These are phyloP conservation scores for Pyricularia pennisetigena DNA, from an alignment of 2,329 filamentous ascomycete genomes.

Conservation along the genomic window DNA sequence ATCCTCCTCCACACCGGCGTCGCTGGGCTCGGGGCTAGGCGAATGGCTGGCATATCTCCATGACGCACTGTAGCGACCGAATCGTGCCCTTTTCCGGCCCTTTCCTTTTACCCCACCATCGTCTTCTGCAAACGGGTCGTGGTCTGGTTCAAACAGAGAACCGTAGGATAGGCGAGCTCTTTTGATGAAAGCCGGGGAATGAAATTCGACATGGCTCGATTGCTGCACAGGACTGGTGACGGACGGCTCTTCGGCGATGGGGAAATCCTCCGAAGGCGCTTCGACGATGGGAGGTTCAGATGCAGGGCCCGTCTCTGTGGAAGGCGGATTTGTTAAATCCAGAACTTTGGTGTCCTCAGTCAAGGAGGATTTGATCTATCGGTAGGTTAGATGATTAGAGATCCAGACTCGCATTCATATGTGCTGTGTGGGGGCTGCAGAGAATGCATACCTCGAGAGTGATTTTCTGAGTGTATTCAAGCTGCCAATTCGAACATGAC, in stretches of 20 bases:
- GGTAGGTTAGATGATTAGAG: slow-evolving; percentile 3
- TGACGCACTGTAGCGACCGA: slow-evolving; percentile 52
- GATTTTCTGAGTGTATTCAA: slow-evolving; percentile 43
- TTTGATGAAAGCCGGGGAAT: slow-evolving; percentile 74
- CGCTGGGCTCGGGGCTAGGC: slow-evolving; percentile 52
- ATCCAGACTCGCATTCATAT: background rate
- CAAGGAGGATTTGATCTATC: slow-evolving; percentile 34
- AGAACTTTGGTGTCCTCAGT: slow-evolving; percentile 37
- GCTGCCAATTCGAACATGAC: slow-evolving; percentile 46
- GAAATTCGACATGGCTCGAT: slow-evolving; percentile 44
- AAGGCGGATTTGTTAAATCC: slow-evolving; percentile 37
- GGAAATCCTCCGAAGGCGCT: slow-evolving; percentile 3
- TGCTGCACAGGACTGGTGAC: slow-evolving; percentile 7
- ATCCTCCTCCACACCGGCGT: slow-evolving; percentile 15
- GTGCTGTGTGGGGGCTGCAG: background rate
- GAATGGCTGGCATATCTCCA: slow-evolving; percentile 71
- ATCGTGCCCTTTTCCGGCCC: slow-evolving; percentile 61
- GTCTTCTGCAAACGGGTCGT: slow-evolving; percentile 64
- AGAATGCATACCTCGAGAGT: slow-evolving; percentile 29
- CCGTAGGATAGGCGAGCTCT: slow-evolving; percentile 60
- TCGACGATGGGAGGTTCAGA: background rate
- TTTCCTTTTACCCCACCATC: slow-evolving; percentile 42
- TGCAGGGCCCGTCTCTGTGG: background rate
- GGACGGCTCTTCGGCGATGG: slow-evolving; percentile 6
- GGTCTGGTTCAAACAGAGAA: slow-evolving; percentile 50